Conservation (phyloP, 768 basidiomycete species). For the Omphalotus guepiniiformis region DNA sequence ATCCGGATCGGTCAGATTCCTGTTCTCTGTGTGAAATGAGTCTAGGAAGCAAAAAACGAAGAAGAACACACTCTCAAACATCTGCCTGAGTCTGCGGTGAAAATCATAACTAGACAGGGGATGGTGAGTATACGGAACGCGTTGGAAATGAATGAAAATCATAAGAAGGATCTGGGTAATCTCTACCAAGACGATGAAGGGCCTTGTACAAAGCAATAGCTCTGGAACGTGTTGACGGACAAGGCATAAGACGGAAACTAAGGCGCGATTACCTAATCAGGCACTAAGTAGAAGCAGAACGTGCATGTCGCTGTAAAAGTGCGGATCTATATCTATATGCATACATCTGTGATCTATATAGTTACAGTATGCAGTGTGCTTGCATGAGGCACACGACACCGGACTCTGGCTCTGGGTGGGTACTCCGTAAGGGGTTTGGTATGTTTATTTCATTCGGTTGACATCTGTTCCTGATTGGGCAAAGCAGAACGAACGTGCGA, state of each 20-base stretch:
- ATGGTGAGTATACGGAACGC: slow-evolving; percentile 9
- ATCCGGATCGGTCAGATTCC: slow-evolving; percentile 53
- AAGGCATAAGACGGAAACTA: slow-evolving; percentile 46
- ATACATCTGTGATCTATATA: no score
- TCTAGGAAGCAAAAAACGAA: slow-evolving; percentile 2
- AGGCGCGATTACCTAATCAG: no score
- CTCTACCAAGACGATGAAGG: slow-evolving; percentile 71
- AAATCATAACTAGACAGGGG: slow-evolving; percentile 67
- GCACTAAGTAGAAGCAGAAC: no score
- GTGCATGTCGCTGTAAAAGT: no score
- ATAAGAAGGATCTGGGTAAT: slow-evolving; percentile 80
- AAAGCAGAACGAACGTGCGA: slow-evolving; percentile 23
- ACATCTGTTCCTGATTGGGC: slow-evolving; percentile 12
- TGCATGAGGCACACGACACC: no score
- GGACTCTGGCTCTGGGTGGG: no score
- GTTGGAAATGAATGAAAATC: slow-evolving; percentile 23
- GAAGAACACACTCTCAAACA: slow-evolving; percentile 57
- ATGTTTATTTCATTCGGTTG: no score
- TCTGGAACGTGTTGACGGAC: slow-evolving; percentile 51
- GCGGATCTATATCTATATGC: no score
- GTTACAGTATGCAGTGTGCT: no score
- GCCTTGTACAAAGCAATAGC: slow-evolving; percentile 79
- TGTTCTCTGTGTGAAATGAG: slow-evolving; percentile 49
- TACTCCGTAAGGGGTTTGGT: no score
- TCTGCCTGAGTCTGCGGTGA: slow-evolving; percentile 60